phyloP scores from a whole-genome alignment of 495 filamentous ascomycete genomes.

The Aspergillus haitiensis region DNA sequence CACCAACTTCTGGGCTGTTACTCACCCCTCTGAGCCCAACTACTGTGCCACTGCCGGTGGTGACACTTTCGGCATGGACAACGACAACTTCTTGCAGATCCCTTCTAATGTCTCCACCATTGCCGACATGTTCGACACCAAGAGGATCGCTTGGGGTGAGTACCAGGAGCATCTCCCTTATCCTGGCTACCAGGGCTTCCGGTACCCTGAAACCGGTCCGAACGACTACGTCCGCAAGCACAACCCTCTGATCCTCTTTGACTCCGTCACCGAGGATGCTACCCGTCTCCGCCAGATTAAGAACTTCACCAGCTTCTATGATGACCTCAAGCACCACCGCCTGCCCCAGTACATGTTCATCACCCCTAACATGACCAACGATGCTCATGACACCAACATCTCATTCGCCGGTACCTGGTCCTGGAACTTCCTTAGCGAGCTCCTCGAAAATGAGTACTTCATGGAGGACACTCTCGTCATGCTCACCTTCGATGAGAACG shows the following conservation, averaged over 20 bases:
- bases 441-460: conserved; percentile 64
- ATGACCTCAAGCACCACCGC: conserved; percentile 54
- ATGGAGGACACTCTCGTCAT: conserved; percentile 64
- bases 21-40: conserved; percentile 72
- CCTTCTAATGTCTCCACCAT: conserved; percentile 64
- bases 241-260: conserved; percentile 62
- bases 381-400: conserved; percentile 69
- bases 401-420: conserved; percentile 60
- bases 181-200: conserved; percentile 62
- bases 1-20: conserved; percentile 61
- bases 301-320: conserved; percentile 62
- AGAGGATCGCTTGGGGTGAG: conserved; percentile 65
- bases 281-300: conserved; percentile 61
- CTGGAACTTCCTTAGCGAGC: conserved; percentile 56
- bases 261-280: conserved; percentile 54
- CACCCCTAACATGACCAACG: conserved; percentile 74
- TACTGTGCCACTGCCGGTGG: conserved; percentile 63
- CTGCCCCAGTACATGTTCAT: conserved; percentile 75
- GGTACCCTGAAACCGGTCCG: conserved; percentile 46
- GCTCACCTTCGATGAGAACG: conserved; percentile 67
- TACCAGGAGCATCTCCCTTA: conserved; percentile 71
- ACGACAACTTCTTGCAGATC: conserved; percentile 59
- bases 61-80: conserved; percentile 68
- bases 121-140: conserved; percentile 66
- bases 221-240: conserved; percentile 76